phyloP scores from a whole-genome alignment of 2,329 filamentous ascomycete genomes.

The Rutstroemia sp. region DNA sequence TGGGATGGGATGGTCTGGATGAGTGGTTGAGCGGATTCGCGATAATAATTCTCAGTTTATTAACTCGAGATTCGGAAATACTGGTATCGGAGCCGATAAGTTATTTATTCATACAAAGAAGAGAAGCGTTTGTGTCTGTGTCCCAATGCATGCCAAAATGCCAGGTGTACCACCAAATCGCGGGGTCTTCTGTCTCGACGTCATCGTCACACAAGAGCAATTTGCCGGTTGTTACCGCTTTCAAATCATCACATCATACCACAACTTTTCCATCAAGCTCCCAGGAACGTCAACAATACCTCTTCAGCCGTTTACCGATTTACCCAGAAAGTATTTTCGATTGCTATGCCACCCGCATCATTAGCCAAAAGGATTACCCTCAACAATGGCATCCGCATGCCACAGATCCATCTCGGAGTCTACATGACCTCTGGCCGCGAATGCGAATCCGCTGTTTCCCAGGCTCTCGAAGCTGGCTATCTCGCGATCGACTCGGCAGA shows the following conservation, averaged over 20 bases:
- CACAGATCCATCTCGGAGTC: conserved; percentile 65
- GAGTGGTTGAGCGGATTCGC: neutral
- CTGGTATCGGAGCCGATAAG: too few species aligned
- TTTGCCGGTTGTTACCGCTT: conserved; percentile 1
- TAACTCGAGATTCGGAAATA: too few species aligned
- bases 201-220: neutral
- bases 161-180: neutral
- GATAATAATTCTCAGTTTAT: too few species aligned
- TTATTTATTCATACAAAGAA: too few species aligned
- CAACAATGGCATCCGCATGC: conserved; percentile 44
- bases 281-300: neutral
- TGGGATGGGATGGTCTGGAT: neutral
- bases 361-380: neutral
- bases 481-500: conserved; percentile 46
- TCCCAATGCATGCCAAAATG: too few species aligned
- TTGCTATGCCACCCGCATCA: neutral
- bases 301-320: neutral
- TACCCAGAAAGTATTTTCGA: neutral
- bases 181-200: neutral
- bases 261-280: too few species aligned
- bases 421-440: conserved; percentile 62
- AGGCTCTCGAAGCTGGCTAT: conserved; percentile 39
- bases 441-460: conserved; percentile 45
- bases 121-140: too few species aligned
- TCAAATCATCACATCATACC: neutral